A percentile compares a stretch with the other conserved stretches of the same genome.
phyloP scores from a whole-genome alignment of 2,329 filamentous ascomycete species.

The Aureobasidium melanogenum region DNA sequence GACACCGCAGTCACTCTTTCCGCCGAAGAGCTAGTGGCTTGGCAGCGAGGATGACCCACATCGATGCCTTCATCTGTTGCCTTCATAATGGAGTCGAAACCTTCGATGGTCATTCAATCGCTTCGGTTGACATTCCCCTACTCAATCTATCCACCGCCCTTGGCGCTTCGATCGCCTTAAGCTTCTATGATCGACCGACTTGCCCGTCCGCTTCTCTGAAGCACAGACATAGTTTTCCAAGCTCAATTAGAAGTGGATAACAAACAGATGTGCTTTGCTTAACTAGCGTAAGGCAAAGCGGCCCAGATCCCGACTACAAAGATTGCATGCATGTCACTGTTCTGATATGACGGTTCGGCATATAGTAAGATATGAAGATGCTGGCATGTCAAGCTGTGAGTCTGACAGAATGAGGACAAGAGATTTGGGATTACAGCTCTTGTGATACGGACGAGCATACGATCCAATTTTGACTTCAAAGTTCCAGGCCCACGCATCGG shows the following conservation, averaged over 20 bases:
- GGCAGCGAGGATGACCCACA: too few species aligned
- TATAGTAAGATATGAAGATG: background rate
- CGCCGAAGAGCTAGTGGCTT: too few species aligned
- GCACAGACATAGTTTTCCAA: background rate
- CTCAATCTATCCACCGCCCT: background rate
- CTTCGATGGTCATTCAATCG: too few species aligned
- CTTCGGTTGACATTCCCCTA: too few species aligned
- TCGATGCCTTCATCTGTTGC: too few species aligned
- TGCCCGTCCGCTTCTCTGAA: background rate
- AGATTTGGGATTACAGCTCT: too few species aligned
- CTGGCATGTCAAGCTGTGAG: background rate
- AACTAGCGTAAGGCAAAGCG: background rate
- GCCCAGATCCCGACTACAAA: background rate
- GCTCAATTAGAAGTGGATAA: background rate
- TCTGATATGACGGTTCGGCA: background rate
- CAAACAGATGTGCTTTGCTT: background rate
- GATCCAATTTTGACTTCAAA: background rate
- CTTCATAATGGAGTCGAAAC: too few species aligned
- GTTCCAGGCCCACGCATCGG: background rate
- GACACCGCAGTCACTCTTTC: too few species aligned
- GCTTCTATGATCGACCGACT: background rate
- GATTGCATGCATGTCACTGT: background rate
- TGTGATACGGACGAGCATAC: background rate
- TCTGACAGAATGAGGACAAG: background rate
- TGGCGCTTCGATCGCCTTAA: background rate